These are phyloP conservation scores for maize (Zea mays) DNA, from an alignment of 176 grass and related monocot genomes.

Conservation along the genomic window Zm-B73-REFERENCE-NAM-5.0 NC_050099.1:82468001-82468500, in stretches of 20 bases:
- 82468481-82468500: conserved; percentile 90
- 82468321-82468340: conserved; percentile 92
- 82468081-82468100: not conserved
- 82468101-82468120: not conserved
- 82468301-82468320: conserved; percentile 95
- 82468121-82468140: not conserved
- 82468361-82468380: conserved; percentile 27
- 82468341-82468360: conserved; percentile 42
- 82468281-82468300: conserved; percentile 96
- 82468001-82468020: not conserved
- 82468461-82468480: conserved; percentile 86
- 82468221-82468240: conserved; percentile 16
- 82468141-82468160: conserved; percentile 19
- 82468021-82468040: not conserved
- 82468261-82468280: conserved; percentile 99
- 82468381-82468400: conserved; percentile 17
- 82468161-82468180: not conserved
- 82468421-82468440: conserved; percentile 92
- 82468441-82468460: conserved; percentile 89
- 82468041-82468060: not conserved
- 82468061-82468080: conserved; percentile 13
- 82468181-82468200: not conserved
- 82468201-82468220: conserved; percentile 10
- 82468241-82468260: conserved; percentile 95
- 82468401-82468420: conserved; percentile 79